phyloP scores from a whole-genome alignment of 2,329 filamentous ascomycete genomes.

The Ophiostoma ips region DNA sequence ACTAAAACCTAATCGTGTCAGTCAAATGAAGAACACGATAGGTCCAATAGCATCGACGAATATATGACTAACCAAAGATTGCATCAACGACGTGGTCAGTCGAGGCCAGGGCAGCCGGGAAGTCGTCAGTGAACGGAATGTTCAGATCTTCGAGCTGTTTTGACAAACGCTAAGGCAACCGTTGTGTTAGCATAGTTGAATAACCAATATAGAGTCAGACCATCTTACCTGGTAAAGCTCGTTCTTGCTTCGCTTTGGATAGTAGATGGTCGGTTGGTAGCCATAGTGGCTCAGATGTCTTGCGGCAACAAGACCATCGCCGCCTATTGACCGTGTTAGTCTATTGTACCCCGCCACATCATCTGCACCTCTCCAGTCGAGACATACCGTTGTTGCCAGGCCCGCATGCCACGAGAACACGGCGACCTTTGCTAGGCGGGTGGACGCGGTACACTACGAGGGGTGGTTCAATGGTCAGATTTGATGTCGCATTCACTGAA shows the following conservation, averaged over 20 bases:
- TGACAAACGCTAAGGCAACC: conserved; percentile 50
- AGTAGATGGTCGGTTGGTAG: conserved; percentile 79
- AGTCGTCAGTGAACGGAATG: conserved; percentile 75
- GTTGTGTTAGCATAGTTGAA: too few relatives aligned
- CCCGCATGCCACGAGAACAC: conserved; percentile 79
- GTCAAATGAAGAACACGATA: not conserved
- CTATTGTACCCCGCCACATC: not conserved
- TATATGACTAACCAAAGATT: conserved; percentile 61
- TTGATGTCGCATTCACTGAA: not conserved
- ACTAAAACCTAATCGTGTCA: conserved; percentile 52
- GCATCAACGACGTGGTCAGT: conserved; percentile 81
- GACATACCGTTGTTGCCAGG: conserved; percentile 56
- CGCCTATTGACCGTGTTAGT: conserved; percentile 39
- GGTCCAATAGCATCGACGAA: not conserved
- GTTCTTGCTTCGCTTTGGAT: conserved; percentile 82
- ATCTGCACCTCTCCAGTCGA: not conserved
- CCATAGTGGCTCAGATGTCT: conserved; percentile 86
- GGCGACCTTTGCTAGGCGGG: conserved; percentile 54
- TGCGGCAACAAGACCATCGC: conserved; percentile 87
- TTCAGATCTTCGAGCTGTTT: conserved; percentile 75
- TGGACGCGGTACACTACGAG: conserved; percentile 69
- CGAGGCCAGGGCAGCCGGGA: conserved; percentile 47
- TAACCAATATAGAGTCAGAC: too few relatives aligned
- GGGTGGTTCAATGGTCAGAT: not conserved
- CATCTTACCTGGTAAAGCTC: conserved; percentile 73